Percentiles rank a stretch among this genome's conserved stretches.
phyloP scores from a whole-genome alignment of 1,284 basidiomycete genomes.

The Pseudozyma thailandica region DNA sequence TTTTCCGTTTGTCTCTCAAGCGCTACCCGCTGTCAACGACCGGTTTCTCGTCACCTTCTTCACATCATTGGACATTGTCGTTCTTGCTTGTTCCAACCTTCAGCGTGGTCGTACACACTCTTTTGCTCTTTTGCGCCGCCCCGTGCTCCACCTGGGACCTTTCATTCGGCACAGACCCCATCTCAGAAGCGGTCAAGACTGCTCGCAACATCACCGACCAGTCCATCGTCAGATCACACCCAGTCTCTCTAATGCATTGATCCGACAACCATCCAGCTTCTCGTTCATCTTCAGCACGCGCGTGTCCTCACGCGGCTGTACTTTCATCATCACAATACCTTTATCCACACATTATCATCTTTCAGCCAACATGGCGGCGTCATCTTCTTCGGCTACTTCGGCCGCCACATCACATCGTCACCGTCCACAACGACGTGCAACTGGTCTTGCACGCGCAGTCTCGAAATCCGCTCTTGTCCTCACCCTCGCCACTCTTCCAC shows the following conservation, averaged over 20 bases:
- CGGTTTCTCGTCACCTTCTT: too few species aligned
- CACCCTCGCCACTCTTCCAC: conserved; percentile 8
- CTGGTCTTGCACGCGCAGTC: conserved; percentile 18
- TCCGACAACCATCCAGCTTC: not conserved
- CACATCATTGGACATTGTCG: not conserved
- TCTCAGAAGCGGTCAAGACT: not conserved
- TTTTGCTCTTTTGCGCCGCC: not conserved
- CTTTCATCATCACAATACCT: not conserved
- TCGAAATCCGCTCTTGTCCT: conserved; percentile 33
- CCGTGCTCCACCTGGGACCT: too few species aligned
- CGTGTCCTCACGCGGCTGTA: not conserved
- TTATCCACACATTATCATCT: not conserved
- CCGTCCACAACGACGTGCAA: not conserved
- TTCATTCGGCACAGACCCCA: not conserved
- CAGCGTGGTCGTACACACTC: conserved; percentile 6
- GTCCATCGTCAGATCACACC: not conserved
- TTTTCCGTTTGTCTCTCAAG: too few species aligned
- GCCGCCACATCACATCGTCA: conserved; percentile 13
- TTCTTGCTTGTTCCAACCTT: not conserved
- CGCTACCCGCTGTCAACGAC: too few species aligned
- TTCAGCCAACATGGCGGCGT: conserved; percentile 7
- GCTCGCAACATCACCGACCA: not conserved
- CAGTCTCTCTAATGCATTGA: not conserved
- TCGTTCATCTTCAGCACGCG: not conserved
- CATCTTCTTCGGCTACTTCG: conserved; percentile 6